Evolutionary conservation across 2,329 filamentous ascomycete genomes (phyloP).

Genomic region (Penicillium sp.): DNA sequence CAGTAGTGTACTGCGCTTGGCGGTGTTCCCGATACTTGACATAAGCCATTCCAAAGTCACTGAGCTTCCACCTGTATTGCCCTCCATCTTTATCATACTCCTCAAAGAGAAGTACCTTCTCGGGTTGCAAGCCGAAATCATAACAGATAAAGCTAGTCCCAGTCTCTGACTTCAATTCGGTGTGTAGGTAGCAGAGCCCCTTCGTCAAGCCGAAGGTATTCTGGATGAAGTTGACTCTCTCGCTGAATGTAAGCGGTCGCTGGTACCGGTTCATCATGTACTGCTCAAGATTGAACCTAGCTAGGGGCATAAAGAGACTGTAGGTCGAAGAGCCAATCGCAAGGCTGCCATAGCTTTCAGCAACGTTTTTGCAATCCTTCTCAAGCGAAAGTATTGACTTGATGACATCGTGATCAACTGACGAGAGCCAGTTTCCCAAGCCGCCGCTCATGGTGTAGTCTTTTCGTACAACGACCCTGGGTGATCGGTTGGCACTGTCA

Average conservation of each 20-base stretch:
- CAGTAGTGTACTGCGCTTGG: background rate
- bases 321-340: background rate
- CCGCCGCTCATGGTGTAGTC: background rate
- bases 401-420: background rate
- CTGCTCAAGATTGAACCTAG: background rate
- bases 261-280: background rate
- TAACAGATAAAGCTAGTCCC: background rate
- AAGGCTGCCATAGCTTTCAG: background rate
- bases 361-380: background rate
- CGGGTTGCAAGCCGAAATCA: background rate
- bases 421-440: too few relatives aligned
- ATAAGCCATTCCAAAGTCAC: background rate
- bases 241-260: too few relatives aligned
- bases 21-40: background rate
- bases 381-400: background rate
- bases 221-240: background rate
- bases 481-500: background rate
- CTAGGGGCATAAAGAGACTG: background rate
- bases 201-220: background rate
- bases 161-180: background rate
- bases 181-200: background rate
- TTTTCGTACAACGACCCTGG: background rate
- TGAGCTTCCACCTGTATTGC: background rate
- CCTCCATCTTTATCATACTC: background rate
- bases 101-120: background rate